phyloP scores from a whole-genome alignment of 2,329 filamentous ascomycete species.

The Blastomyces silverae region DNA sequence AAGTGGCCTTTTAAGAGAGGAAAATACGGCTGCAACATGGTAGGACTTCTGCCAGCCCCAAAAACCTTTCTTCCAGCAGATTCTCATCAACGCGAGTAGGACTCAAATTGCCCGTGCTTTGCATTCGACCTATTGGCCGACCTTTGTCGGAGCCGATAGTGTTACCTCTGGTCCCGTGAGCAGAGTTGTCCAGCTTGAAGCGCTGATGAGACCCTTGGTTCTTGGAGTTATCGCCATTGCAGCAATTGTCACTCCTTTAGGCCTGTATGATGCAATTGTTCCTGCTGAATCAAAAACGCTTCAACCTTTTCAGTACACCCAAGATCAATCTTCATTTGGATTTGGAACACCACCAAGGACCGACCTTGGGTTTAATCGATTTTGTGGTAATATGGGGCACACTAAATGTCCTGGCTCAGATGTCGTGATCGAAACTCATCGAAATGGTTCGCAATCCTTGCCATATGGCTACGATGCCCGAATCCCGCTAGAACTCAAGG shows the following conservation, averaged over 20 bases:
- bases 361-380: constrained; percentile 30
- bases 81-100: constrained; percentile 22
- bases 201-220: constrained; percentile 27
- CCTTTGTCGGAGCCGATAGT: constrained; percentile 38
- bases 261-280: constrained; percentile 39
- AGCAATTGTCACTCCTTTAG: constrained; percentile 44
- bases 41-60: constrained; percentile 10
- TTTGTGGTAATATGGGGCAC: constrained; percentile 26
- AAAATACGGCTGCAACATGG: constrained; percentile 30
- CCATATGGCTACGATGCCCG: constrained; percentile 28
- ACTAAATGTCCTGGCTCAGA: constrained; percentile 26
- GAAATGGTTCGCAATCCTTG: constrained; percentile 23
- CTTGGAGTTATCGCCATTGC: constrained; percentile 38
- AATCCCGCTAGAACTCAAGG: constrained; percentile 32
- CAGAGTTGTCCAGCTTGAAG: constrained; percentile 24
- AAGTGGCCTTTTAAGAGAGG: constrained; percentile 33
- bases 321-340: constrained; percentile 36
- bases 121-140: constrained; percentile 41
- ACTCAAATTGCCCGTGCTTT: constrained; percentile 34
- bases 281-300: constrained; percentile 19
- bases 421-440: constrained; percentile 21
- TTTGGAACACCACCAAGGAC: constrained; percentile 36
- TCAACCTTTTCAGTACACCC: constrained; percentile 35
- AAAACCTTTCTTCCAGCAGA: neutral
- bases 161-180: constrained; percentile 31